Conservation (phyloP, 2,329 filamentous ascomycete genomes). For the Pestalotiopsis sp. region DNA sequence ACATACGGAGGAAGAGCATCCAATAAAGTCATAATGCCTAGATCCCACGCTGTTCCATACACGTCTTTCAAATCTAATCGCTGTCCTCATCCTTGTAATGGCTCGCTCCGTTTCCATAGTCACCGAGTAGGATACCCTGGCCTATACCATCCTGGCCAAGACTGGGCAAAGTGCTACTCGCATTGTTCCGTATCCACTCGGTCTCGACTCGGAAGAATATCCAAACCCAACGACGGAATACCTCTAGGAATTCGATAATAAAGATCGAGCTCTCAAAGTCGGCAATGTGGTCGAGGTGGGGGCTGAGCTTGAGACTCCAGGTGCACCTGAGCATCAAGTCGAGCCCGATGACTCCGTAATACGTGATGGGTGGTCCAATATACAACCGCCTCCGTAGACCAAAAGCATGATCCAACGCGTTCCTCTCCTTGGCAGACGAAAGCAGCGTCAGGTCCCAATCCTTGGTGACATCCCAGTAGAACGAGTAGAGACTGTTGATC, state of each 20-base stretch:
- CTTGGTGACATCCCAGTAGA: conserved; percentile 96
- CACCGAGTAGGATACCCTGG: conserved; percentile 69
- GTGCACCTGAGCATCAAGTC: conserved; percentile 86
- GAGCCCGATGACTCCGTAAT: conserved; percentile 78
- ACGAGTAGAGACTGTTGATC: conserved; percentile 89
- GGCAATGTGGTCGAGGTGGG: conserved; percentile 79
- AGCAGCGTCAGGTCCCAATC: conserved; percentile 96
- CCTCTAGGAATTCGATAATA: conserved; percentile 82
- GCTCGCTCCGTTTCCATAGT: conserved; percentile 38
- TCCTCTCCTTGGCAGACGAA: conserved; percentile 57
- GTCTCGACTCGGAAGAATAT: conserved; percentile 95
- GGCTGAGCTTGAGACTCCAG: conserved; percentile 86
- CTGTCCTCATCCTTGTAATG: conserved; percentile 66
- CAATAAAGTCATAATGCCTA: neutral
- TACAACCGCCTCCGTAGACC: conserved; percentile 76
- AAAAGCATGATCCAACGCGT: conserved; percentile 68
- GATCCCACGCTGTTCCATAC: neutral
- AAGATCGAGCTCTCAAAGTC: conserved; percentile 91
- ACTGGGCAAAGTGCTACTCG: neutral
- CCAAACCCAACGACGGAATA: conserved; percentile 91
- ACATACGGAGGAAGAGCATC: neutral
- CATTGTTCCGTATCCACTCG: conserved; percentile 75
- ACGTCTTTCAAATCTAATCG: conserved; percentile 19
- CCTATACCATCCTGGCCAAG: conserved; percentile 35
- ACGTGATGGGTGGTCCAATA: conserved; percentile 73